phyloP scores from a whole-genome alignment of 1,139 yeast genomes.

The Debaryomyces udenii region DNA sequence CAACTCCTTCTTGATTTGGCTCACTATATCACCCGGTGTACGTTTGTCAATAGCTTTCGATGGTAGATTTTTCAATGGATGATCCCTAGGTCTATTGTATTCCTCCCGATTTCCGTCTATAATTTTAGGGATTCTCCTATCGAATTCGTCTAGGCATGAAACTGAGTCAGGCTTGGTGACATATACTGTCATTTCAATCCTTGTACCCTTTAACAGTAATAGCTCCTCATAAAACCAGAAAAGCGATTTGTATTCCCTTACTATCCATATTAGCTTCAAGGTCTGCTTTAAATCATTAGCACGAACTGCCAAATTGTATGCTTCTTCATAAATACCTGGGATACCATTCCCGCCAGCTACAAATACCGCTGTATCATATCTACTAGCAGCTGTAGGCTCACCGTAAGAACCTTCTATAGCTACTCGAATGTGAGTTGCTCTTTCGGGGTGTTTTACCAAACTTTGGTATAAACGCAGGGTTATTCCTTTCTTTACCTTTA shows the following conservation, averaged over 20 bases:
- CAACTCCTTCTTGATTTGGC: slow-evolving; percentile 22
- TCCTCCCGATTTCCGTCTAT: not conserved
- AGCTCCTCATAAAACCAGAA: slow-evolving; percentile 57
- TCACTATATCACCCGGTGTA: slow-evolving; percentile 10
- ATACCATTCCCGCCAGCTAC: slow-evolving; percentile 54
- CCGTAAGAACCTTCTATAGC: slow-evolving; percentile 54
- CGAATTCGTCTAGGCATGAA: slow-evolving; percentile 24
- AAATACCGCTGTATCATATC: slow-evolving; percentile 38
- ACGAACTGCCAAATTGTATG: slow-evolving; percentile 25
- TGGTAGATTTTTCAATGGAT: not conserved
- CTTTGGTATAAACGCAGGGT: slow-evolving; percentile 35
- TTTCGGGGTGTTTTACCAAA: slow-evolving; percentile 27
- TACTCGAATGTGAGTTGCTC: slow-evolving; percentile 31
- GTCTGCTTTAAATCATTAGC: slow-evolving; percentile 21
- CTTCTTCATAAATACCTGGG: slow-evolving; percentile 50
- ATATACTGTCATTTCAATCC: slow-evolving; percentile 40
- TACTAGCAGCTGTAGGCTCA: slow-evolving; percentile 35
- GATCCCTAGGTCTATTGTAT: not conserved
- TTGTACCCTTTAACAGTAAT: slow-evolving; percentile 30
- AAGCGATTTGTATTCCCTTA: slow-evolving; percentile 46
- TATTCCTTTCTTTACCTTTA: slow-evolving; percentile 46
- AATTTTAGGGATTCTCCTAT: slow-evolving; percentile 3
- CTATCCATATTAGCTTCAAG: slow-evolving; percentile 54
- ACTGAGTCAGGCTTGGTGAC: slow-evolving; percentile 42
- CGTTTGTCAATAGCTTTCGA: not conserved